Evolutionary conservation across 495 filamentous ascomycete genomes (phyloP), one percentile per base, ranked within the genome.

Genomic region (Tuber indicum): DNA sequence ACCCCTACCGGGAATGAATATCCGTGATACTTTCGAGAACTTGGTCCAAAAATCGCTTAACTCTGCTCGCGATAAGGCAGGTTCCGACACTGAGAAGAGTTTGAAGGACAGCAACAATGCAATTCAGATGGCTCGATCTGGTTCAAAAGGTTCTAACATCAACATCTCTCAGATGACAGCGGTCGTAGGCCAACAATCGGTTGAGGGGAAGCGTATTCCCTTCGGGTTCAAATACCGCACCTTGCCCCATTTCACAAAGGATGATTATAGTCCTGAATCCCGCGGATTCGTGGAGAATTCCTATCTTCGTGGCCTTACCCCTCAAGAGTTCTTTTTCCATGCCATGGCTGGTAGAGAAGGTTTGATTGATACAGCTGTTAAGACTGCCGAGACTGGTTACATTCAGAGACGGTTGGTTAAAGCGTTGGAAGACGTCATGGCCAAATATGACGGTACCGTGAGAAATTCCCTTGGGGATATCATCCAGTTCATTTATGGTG

Each of bases 101-200:
- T 86, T 98, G 82, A 98, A 97, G 87, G 94, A 97, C 86, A 83
- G 91, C 76, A 99, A 99, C 88, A 97, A 97, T 77, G 94, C 94
- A 72, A 92, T 96, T 69, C 92, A 94, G 79, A 99, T 98, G 95
- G 94, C 96, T 76, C 88, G 90, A 43, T 97, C 95, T 77, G 96
- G 96, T 80, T 98, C 96, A 76, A 99, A 99, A 87, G 96, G 96
- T 79, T 97, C 96, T 8, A 93, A 93, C 5, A 98, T 98, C 86
- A 99, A 99, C 84, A 98, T 99, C 80, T 97, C 96, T 26, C 96
- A 99, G 85, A 99, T 99, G 96, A 95, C 94, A 72, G 94, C 96
- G 19, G 88, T 97, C 72, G 96, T 99, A 36, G 96, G 96, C 73
- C 96, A 99, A 80, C 96, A 99, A 84, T 96, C 94, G 46, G 94